Conservation (phyloP, 2,329 filamentous ascomycete species). For the Pestalotiopsis sp. region DNA sequence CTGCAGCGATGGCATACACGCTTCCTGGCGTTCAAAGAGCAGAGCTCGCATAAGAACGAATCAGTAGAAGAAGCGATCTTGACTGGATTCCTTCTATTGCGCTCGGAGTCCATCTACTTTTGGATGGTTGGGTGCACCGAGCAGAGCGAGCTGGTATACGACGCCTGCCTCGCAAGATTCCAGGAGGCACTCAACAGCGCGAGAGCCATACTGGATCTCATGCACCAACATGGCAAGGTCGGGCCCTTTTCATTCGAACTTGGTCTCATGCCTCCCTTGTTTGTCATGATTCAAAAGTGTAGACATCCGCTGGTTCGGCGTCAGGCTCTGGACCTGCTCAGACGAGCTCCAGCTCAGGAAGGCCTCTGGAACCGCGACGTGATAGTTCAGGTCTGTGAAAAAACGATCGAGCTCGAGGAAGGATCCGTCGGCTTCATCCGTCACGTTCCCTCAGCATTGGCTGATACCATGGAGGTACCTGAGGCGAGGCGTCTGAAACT, state of each 20-base stretch:
- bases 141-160: constrained; percentile 4
- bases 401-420: constrained; percentile 5
- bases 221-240: neutral
- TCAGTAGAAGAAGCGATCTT: neutral
- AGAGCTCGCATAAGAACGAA: neutral
- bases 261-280: constrained; percentile 1
- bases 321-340: neutral
- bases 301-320: constrained; percentile 3
- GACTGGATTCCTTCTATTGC: neutral
- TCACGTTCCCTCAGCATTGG: neutral
- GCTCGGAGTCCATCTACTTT: neutral
- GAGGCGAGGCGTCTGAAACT: constrained; percentile 6
- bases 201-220: neutral
- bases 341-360: constrained; percentile 3
- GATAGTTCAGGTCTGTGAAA: constrained; percentile 2
- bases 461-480: neutral
- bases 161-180: neutral
- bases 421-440: neutral
- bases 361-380: constrained; percentile 8
- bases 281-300: constrained; percentile 3
- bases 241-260: neutral
- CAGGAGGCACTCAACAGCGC: neutral
- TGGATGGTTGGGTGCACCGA: neutral
- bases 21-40: neutral
- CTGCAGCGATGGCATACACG: neutral